Conservation (phyloP, 805 yeast genomes). For the Hyphopichia homilentoma region DNA sequence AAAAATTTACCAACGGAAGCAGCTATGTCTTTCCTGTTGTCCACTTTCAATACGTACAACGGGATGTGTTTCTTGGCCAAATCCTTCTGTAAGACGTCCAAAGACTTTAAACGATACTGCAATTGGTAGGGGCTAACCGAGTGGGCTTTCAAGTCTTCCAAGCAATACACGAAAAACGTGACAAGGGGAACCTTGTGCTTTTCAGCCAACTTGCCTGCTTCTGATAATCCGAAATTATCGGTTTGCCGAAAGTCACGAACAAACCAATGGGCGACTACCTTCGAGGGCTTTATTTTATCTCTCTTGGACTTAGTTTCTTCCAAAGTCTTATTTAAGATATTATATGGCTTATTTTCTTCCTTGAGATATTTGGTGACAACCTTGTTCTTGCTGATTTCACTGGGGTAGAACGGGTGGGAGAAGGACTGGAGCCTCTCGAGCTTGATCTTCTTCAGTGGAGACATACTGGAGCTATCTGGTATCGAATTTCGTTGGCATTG, state of each 20-base stretch:
- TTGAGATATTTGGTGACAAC: slow-evolving; percentile 18
- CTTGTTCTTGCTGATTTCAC: slow-evolving; percentile 4
- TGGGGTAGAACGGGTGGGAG: slow-evolving; percentile 10
- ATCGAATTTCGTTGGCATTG: slow-evolving; percentile 1
- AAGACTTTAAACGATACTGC: slow-evolving; percentile 31
- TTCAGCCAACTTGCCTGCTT: slow-evolving; percentile 30
- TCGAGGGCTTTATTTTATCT: slow-evolving; percentile 8
- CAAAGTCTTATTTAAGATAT: slow-evolving; percentile 12
- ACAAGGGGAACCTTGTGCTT: slow-evolving; percentile 29
- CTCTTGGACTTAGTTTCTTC: slow-evolving; percentile 7
- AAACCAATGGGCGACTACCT: slow-evolving; percentile 44
- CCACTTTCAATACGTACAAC: slow-evolving; percentile 34
- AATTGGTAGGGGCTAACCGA: slow-evolving; percentile 40
- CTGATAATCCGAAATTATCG: slow-evolving; percentile 41
- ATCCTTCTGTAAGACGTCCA: slow-evolving; percentile 24
- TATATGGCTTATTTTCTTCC: slow-evolving; percentile 28
- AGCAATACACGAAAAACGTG: slow-evolving; percentile 39
- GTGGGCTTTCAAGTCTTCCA: slow-evolving; percentile 40
- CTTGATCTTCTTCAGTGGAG: slow-evolving; percentile 6
- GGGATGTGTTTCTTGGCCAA: slow-evolving; percentile 35
- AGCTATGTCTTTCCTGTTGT: slow-evolving; percentile 24
- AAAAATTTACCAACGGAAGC: slow-evolving; percentile 19
- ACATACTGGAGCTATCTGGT: too few relatives aligned
- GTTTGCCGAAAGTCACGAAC: slow-evolving; percentile 41
- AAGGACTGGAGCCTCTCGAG: slow-evolving; percentile 8